These are phyloP conservation scores for Pythium aphanidermatum DNA, from an alignment of 352 stramenopile species.

Conservation along the genomic window DNA sequence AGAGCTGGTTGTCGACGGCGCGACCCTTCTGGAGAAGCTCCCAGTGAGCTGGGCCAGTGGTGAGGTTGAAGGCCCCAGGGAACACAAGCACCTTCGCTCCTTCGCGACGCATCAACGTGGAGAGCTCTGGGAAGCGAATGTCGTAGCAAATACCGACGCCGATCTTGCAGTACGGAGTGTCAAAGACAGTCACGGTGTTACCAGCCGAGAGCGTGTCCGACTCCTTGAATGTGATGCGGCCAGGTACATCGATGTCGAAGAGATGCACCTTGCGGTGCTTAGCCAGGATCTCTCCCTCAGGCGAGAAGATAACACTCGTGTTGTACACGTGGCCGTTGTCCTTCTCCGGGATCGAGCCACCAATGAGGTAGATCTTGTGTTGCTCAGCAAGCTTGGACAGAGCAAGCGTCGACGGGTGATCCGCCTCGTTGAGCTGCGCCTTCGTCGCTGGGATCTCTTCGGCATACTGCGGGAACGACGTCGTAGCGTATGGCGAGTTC, in stretches of 20 bases:
- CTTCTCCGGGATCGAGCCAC: conserved; percentile 95
- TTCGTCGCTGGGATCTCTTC: conserved; percentile 90
- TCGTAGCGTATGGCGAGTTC: conserved; percentile 97
- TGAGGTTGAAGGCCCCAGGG: conserved; percentile 85
- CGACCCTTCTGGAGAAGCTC: conserved; percentile 96
- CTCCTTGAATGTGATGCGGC: conserved; percentile 99
- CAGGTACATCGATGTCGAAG: conserved; percentile 99
- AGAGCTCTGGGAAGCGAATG: conserved; percentile 98
- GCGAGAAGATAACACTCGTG: conserved; percentile 97
- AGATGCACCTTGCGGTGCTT: conserved; percentile 99
- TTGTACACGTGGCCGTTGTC: conserved; percentile 95
- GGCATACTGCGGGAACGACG: conserved; percentile 96
- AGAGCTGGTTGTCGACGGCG: conserved; percentile 94
- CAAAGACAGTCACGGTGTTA: conserved; percentile 78
- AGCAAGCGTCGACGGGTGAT: conserved; percentile 83
- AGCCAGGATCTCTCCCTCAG: conserved; percentile 90
- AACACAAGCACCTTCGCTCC: conserved; percentile 86
- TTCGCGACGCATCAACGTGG: conserved; percentile 93
- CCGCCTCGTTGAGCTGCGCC: conserved; percentile 38
- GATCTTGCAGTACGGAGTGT: conserved; percentile 90
- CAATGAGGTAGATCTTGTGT: conserved; percentile 93
- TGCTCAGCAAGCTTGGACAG: conserved; percentile 88
- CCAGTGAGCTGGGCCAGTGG: conserved; percentile 97
- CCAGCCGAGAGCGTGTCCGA: conserved; percentile 97
- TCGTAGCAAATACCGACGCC: conserved; percentile 99